Conservation (phyloP, 2,329 filamentous ascomycete species). For the Pseudogymnoascus pannorum region DNA sequence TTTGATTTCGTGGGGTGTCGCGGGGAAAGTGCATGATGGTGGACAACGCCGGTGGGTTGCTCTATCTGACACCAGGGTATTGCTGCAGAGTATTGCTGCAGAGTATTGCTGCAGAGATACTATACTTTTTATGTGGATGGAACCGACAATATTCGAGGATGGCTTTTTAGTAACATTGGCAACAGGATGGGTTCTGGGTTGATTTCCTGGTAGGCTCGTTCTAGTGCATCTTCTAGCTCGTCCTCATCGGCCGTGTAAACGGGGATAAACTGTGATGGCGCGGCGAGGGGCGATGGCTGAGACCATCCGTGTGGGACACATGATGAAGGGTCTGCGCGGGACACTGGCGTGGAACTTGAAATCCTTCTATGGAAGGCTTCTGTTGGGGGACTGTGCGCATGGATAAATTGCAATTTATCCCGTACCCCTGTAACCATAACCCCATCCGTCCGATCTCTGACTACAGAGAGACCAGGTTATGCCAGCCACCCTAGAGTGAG, state of each 20-base stretch:
- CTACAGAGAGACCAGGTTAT: background rate
- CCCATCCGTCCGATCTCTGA: conserved; percentile 4
- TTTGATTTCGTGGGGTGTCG: background rate
- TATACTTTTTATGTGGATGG: background rate
- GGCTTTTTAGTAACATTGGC: background rate
- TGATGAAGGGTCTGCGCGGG: background rate
- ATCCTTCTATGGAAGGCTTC: conserved; percentile 7
- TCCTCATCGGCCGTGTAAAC: background rate
- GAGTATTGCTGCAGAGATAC: background rate
- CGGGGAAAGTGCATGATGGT: conserved; percentile 3
- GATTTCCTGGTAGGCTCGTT: background rate
- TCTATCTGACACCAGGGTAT: conserved; percentile 2
- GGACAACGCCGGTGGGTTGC: background rate
- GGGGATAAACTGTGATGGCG: background rate
- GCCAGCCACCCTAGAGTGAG: background rate
- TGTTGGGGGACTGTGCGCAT: background rate
- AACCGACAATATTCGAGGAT: background rate
- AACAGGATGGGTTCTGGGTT: background rate
- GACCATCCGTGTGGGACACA: background rate
- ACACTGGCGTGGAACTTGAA: background rate
- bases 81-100: too few species aligned
- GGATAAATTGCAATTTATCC: conserved; percentile 4
- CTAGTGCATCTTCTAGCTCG: background rate
- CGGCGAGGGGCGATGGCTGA: background rate
- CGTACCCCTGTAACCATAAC: background rate